A percentile compares a stretch with the other conserved stretches of the same genome.
Evolutionary conservation across 305 asterid species (phyloP).

Genomic region (Solanum hybrid): DNA sequence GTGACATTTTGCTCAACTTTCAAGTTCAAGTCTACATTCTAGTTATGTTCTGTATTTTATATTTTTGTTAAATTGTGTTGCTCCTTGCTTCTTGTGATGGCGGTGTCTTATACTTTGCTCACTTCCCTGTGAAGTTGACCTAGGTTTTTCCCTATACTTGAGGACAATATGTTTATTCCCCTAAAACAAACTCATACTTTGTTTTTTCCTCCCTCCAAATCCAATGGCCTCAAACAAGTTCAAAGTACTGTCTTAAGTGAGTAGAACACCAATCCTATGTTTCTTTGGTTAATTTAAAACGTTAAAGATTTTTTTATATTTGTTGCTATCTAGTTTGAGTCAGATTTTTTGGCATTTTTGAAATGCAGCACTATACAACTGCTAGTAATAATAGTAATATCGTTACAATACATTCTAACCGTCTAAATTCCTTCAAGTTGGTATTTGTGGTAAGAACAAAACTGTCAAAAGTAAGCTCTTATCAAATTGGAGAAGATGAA

Average conservation of each 20-base stretch:
- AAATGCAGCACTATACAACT: background rate
- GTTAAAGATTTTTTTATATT: background rate
- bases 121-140: background rate
- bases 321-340: background rate
- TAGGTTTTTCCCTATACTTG: background rate
- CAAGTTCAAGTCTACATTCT: background rate
- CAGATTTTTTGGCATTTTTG: background rate
- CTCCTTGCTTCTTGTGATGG: background rate
- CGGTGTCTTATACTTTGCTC: background rate
- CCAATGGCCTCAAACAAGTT: background rate
- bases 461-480: background rate
- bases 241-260: too few relatives aligned
- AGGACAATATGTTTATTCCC: background rate
- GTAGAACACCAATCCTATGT: too few relatives aligned
- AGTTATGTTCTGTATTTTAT: too few relatives aligned
- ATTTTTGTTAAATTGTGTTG: background rate
- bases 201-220: background rate
- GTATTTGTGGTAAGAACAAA: background rate
- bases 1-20: background rate
- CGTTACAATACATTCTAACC: background rate
- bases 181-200: background rate
- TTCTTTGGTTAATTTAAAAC: background rate
- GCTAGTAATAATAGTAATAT: background rate
- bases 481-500: background rate
- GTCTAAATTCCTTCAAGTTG: background rate